These are phyloP conservation scores for Lepidium aucheri DNA, from an alignment of 345 rosid species.

Conservation along the genomic window DNA sequence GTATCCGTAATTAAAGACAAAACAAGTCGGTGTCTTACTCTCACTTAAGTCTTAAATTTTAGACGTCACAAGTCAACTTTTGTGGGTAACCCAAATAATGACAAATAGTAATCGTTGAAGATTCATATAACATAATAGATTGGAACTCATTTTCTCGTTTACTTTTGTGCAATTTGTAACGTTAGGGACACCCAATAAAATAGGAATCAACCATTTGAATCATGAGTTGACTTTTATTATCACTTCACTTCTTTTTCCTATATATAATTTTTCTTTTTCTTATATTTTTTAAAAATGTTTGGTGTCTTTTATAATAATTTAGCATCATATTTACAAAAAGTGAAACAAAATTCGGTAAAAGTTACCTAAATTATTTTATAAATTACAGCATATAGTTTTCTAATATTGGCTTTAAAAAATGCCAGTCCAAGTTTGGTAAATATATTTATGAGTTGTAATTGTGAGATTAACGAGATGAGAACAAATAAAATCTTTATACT, in stretches of 20 bases:
- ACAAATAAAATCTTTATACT: not conserved
- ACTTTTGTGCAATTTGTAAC: not conserved
- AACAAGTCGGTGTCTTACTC: not conserved
- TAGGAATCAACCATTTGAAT: not conserved
- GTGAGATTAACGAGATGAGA: not conserved
- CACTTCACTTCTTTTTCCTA: not conserved
- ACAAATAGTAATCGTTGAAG: constrained; percentile 14
- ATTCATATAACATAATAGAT: not conserved
- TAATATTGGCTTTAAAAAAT: not conserved
- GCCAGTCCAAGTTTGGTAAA: not conserved
- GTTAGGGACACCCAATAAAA: not conserved
- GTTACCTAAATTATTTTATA: not conserved
- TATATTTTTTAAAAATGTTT: not conserved
- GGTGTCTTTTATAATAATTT: not conserved
- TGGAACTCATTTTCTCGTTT: not conserved
- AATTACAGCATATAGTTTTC: not conserved
- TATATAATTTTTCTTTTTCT: not conserved
- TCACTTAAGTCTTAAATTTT: not conserved
- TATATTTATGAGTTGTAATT: not conserved
- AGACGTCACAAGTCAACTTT: constrained; percentile 11
- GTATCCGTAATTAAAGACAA: constrained; percentile 1
- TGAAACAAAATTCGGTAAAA: not conserved
- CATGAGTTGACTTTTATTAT: constrained; percentile 6
- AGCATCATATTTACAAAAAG: not conserved
- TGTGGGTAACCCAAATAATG: not conserved